Percentiles rank a stretch among this genome's conserved stretches.
Evolutionary conservation across 2,329 filamentous ascomycete species (phyloP).

Genomic region (Fusarium falciforme): DNA sequence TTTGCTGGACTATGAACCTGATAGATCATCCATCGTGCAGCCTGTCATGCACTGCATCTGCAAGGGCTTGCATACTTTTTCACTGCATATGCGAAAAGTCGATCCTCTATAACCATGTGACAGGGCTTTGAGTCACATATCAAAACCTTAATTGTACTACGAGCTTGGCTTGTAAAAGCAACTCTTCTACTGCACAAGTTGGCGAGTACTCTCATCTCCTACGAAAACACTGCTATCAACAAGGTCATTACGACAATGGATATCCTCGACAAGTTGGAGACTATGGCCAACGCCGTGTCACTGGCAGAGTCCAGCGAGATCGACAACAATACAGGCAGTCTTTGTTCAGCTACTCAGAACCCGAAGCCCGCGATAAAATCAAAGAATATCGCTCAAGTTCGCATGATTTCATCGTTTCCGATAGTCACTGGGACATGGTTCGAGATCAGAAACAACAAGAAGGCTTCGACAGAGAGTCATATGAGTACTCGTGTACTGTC

Average conservation of each 20-base stretch:
- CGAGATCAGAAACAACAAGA: background rate
- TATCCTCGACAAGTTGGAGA: background rate
- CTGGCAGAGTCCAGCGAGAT: fast-evolving
- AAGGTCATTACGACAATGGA: background rate
- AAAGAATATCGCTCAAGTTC: background rate
- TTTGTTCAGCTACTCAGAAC: background rate
- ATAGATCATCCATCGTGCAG: background rate
- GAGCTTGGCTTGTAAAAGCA: background rate
- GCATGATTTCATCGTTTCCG: background rate
- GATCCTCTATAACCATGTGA: background rate
- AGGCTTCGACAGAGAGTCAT: slow-evolving; percentile 3
- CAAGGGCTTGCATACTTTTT: background rate
- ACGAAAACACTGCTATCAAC: background rate
- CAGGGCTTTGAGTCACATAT: background rate
- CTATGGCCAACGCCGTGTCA: background rate
- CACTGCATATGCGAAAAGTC: background rate
- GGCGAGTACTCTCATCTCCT: background rate
- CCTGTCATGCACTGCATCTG: background rate
- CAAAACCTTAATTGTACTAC: background rate
- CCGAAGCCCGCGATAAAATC: background rate
- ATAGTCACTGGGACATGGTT: background rate
- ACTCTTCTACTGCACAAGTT: fast-evolving
- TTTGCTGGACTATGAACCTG: background rate
- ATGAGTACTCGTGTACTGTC: background rate
- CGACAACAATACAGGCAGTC: background rate